Evolutionary conservation across 2,329 filamentous ascomycete species (phyloP).

Genomic region (Exophiala spinifera): DNA sequence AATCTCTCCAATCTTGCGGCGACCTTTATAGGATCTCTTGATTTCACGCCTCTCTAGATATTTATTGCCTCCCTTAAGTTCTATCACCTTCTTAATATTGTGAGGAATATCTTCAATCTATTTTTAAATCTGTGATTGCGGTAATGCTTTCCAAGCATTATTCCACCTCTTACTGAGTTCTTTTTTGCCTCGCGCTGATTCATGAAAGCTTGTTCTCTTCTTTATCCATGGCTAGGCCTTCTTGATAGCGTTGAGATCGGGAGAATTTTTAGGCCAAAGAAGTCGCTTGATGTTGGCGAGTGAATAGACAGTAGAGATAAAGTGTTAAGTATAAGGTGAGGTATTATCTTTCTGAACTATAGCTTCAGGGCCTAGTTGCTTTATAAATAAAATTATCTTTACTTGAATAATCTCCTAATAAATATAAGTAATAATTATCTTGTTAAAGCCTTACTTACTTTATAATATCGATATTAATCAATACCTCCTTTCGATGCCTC

Average conservation of each 20-base stretch:
- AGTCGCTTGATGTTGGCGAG: slow-evolving; percentile 8
- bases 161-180: no score
- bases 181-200: neutral
- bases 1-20: no score
- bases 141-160: no score
- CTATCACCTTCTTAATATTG: no score
- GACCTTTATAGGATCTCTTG: no score
- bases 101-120: no score
- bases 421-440: neutral
- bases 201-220: slow-evolving; percentile 20
- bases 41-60: no score
- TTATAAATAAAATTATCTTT: slow-evolving; percentile 28
- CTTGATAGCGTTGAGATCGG: no score
- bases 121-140: no score
- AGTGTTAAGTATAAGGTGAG: neutral
- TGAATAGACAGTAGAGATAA: slow-evolving; percentile 15
- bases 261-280: slow-evolving; percentile 25
- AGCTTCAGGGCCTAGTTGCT: slow-evolving; percentile 21
- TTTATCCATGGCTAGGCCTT: slow-evolving; percentile 28
- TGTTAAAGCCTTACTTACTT: neutral
- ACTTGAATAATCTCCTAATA: slow-evolving; percentile 12
- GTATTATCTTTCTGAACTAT: slow-evolving; percentile 29
- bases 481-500: slow-evolving; percentile 18
- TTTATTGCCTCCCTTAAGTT: no score
- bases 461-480: slow-evolving; percentile 27